phyloP scores from a whole-genome alignment of 805 yeast genomes.

The Wickerhamomyces alni region DNA sequence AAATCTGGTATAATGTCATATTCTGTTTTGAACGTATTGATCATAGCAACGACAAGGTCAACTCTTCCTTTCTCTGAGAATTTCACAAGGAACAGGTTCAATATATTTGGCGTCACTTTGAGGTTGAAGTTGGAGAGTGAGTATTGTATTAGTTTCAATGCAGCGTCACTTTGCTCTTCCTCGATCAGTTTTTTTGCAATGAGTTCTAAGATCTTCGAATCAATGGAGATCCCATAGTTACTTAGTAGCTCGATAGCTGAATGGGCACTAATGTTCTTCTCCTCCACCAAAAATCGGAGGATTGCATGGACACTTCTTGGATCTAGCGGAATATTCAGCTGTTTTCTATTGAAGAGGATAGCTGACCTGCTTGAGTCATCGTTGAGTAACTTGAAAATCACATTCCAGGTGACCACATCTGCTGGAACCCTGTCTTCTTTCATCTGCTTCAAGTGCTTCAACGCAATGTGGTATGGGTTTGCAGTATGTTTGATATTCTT shows the following conservation, averaged over 20 bases:
- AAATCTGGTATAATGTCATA: constrained; percentile 25
- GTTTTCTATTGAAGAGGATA: constrained; percentile 26
- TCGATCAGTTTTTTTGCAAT: constrained; percentile 22
- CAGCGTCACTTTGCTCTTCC: constrained; percentile 23
- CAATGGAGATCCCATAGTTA: constrained; percentile 20
- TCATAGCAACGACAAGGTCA: constrained; percentile 28
- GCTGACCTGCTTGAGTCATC: constrained; percentile 28
- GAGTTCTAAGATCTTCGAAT: constrained; percentile 19
- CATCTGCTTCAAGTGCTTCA: constrained; percentile 29
- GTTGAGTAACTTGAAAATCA: constrained; percentile 26
- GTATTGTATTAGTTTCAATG: constrained; percentile 24
- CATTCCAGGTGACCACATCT: constrained; percentile 33
- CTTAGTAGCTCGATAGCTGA: constrained; percentile 11
- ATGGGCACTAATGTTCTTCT: constrained; percentile 4
- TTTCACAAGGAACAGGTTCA: constrained; percentile 26
- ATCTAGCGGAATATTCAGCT: constrained; percentile 27
- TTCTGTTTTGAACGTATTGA: constrained; percentile 25
- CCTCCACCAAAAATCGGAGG: constrained; percentile 18
- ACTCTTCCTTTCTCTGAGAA: constrained; percentile 29
- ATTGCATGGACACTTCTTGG: constrained; percentile 21
- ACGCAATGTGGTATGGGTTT: constrained; percentile 23
- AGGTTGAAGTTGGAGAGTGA: constrained; percentile 6
- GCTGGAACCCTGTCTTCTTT: constrained; percentile 21
- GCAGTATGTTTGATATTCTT: constrained; percentile 24
- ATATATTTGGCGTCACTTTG: constrained; percentile 11